Base-by-base conservation (phyloP, 2,329 filamentous ascomycete genomes). In the Alternaria atra region DNA sequence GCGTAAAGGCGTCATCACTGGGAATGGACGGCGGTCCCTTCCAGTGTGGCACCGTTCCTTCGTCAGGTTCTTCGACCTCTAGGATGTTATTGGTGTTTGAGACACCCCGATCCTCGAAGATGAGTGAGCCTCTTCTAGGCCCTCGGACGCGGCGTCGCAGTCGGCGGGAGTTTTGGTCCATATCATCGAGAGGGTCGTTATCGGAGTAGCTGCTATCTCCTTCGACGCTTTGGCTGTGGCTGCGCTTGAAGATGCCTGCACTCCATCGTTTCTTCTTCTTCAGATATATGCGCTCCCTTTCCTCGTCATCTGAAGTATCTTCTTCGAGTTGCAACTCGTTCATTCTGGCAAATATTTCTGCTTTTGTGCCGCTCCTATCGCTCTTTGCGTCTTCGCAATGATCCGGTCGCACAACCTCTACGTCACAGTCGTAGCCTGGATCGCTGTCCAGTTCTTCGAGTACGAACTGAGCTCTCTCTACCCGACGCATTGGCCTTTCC, bases 211-310 rank as follows among this genome's bases (percentile, higher is more conserved):
- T 81, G 54, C 77, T 77, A 52, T 82, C 80, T 52, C 79, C 80
- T 65, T 80, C 80, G 29, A 82, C 72, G 55, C 79, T 83, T 69
- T 82, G 77, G 62, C 79, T 82, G 69, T 83, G 78, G 46, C 73
- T 80, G 44, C 82, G 78, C 67, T 84, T 84, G 72, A 79, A 81
- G 43, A 77, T 71, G 8, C 80, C 77, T 23, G 74, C 71, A 47
- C 80, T 81, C 75, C 79, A 80, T 40, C 77, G 72, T 61, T 80
- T 79, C 64, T 80, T 81, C 62, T 79, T 80, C 39, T 68, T 70
- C 56, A 65, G 58, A 47, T 77, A 75, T 39, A 67, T 72, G 23
- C 71, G 64, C 58, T 44, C 60, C 30, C 57, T 56, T 57, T 73
- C 67, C 47, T 77, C 74, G 47, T 79, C 72, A 46, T 76, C 72